Conservation (phyloP, 768 basidiomycete genomes). For the Bullera alba region DNA sequence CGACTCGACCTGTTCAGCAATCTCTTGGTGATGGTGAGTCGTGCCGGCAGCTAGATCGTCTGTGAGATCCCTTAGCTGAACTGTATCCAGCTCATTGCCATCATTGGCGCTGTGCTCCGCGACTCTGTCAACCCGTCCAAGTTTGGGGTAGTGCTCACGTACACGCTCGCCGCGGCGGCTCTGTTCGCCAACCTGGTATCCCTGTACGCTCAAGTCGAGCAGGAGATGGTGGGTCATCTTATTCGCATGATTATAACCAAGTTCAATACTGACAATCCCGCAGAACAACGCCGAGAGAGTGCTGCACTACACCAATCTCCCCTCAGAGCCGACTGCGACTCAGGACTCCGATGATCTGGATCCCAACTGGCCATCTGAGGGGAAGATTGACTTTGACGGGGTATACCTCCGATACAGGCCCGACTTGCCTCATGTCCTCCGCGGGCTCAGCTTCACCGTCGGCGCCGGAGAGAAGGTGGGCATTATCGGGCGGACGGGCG, state of each 20-base stretch:
- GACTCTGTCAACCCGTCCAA: slow-evolving; percentile 56
- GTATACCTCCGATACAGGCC: slow-evolving; percentile 61
- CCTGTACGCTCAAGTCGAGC: slow-evolving; percentile 18
- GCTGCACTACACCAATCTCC: slow-evolving; percentile 66
- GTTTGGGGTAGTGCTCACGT: slow-evolving; percentile 59
- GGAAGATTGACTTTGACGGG: slow-evolving; percentile 66
- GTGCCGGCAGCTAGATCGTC: neutral
- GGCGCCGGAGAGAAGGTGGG: slow-evolving; percentile 73
- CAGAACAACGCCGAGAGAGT: slow-evolving; percentile 66
- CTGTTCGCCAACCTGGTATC: slow-evolving; percentile 22
- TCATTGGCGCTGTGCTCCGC: slow-evolving; percentile 63
- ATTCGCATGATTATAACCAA: neutral
- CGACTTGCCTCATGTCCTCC: slow-evolving; percentile 73
- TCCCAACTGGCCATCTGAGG: slow-evolving; percentile 65
- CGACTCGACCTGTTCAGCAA: slow-evolving; percentile 64
- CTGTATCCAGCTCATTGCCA: slow-evolving; percentile 52
- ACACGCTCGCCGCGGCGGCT: slow-evolving; percentile 29
- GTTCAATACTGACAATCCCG: neutral
- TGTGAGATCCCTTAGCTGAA: too few relatives aligned
- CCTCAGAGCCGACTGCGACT: slow-evolving; percentile 59
- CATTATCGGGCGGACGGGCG: slow-evolving; percentile 65
- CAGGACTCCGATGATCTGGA: slow-evolving; percentile 50
- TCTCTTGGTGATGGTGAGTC: slow-evolving; percentile 53
- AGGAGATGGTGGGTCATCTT: slow-evolving; percentile 15
- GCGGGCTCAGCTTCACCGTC: slow-evolving; percentile 63